These are phyloP conservation scores for Talaromyces proteolyticus DNA, from an alignment of 495 filamentous ascomycete genomes.

Conservation along the genomic window DNA sequence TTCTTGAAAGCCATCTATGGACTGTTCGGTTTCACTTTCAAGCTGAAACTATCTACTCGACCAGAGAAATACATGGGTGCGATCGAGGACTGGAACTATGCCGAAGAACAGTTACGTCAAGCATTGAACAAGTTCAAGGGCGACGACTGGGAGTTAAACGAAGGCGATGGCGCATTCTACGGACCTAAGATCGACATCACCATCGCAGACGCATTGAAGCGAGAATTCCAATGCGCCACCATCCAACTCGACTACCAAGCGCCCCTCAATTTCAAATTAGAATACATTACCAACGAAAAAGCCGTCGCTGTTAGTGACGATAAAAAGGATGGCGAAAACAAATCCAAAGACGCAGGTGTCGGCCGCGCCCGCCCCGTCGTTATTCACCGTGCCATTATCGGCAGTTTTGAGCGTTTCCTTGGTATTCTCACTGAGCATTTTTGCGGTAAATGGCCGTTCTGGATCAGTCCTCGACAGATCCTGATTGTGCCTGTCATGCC, in stretches of 20 bases:
- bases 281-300: constrained; percentile 73
- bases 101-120: constrained; percentile 69
- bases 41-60: constrained; percentile 88
- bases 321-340: constrained; percentile 24
- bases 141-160: constrained; percentile 78
- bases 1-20: constrained; percentile 82
- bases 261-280: constrained; percentile 74
- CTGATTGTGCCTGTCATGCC: constrained; percentile 90
- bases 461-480: constrained; percentile 89
- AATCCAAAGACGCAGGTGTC: constrained; percentile 33
- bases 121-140: constrained; percentile 77
- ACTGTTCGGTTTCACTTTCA: constrained; percentile 90
- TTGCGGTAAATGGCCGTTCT: constrained; percentile 97
- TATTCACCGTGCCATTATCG: constrained; percentile 93
- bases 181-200: constrained; percentile 95
- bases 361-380: constrained; percentile 92
- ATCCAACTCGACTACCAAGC: constrained; percentile 98
- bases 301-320: constrained; percentile 26
- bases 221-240: constrained; percentile 87
- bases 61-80: constrained; percentile 89
- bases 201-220: constrained; percentile 71
- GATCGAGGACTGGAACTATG: constrained; percentile 80
- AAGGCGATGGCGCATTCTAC: constrained; percentile 95
- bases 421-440: constrained; percentile 94
- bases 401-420: constrained; percentile 90